Base-by-base conservation (phyloP, 352 stramenopile species). In the Phytopythium montanum region DNA sequence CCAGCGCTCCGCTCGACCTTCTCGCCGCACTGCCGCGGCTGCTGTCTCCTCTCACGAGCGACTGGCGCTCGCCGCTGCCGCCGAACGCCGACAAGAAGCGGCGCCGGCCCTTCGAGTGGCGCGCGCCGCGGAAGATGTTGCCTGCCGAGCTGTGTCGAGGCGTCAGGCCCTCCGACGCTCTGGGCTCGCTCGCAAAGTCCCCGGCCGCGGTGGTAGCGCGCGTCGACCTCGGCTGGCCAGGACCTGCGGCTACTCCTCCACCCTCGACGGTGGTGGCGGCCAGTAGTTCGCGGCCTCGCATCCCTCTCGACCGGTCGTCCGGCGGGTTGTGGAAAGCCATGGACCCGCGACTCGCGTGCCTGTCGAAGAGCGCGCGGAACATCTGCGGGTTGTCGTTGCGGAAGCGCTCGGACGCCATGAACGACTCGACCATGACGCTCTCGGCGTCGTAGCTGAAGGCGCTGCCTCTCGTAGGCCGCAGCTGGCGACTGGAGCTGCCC, bases 361-460 rank as follows among this genome's bases (percentile, higher is more conserved):
- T 84, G 7, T 93, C 81, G 48, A 95, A 95, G 29, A 85, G 66
- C 6, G 74, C 62, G 19, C 73, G 75, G 8, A 75, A 72, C n/a
- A 72, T 80, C 54, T 76, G 77, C 2, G 66, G 56, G 28, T 59
- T 42, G 18, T 75, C 69, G 33, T 62, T 70, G 16, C 64, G 66
- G 61, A 85, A 90, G 6, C 84, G 72, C 56, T 95, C 78, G 8
- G 80, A 89, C 0, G 85, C 80, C 73, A 95, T 90, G 70, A 91
- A 95, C 31, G 84, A 91, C 66, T 94, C 83, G 28, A 93, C 87
- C 87, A 95, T 94, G 41, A 95, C 81, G 71, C 81, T 90, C 60
- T 95, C 87, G 23, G 87, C 85, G 36, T 95, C 87, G 71, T 95
- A 95, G 63, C 87, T 94, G 68, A 95, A 95, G 5, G 87, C 87